Conservation (phyloP, 345 rosid species). For the Corymbia maculata region DNA sequence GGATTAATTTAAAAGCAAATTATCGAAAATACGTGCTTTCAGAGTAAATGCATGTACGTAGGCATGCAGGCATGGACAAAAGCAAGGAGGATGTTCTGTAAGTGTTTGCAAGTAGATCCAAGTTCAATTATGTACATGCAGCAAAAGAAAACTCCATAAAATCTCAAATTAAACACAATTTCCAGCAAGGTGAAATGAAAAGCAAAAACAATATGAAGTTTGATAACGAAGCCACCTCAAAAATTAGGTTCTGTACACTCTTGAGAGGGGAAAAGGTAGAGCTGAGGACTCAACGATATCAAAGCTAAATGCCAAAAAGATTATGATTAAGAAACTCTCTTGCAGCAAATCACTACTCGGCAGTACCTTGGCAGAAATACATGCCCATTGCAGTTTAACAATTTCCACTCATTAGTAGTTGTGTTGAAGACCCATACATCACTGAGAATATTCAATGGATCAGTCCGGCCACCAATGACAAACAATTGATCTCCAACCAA, state of each 20-base stretch:
- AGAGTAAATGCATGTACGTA: not conserved
- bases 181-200: not conserved
- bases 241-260: not conserved
- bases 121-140: not conserved
- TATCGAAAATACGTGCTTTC: not conserved
- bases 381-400: constrained; percentile 40
- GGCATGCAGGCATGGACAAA: not conserved
- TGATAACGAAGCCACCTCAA: not conserved
- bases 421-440: constrained; percentile 71
- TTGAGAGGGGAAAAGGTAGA: not conserved
- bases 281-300: not conserved
- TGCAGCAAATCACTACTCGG: not conserved
- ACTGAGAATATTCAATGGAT: constrained; percentile 56
- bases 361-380: constrained; percentile 61
- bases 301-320: not conserved
- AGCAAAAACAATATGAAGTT: not conserved
- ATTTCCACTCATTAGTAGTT: constrained; percentile 43
- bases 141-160: not conserved
- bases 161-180: not conserved
- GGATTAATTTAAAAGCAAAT: not conserved
- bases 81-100: not conserved
- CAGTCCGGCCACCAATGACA: constrained; percentile 83
- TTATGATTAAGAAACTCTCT: not conserved
- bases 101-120: not conserved
- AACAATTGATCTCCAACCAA: constrained; percentile 53